Base-by-base conservation (phyloP, 768 basidiomycete genomes). In the Panaeolus cyanescens region DNA sequence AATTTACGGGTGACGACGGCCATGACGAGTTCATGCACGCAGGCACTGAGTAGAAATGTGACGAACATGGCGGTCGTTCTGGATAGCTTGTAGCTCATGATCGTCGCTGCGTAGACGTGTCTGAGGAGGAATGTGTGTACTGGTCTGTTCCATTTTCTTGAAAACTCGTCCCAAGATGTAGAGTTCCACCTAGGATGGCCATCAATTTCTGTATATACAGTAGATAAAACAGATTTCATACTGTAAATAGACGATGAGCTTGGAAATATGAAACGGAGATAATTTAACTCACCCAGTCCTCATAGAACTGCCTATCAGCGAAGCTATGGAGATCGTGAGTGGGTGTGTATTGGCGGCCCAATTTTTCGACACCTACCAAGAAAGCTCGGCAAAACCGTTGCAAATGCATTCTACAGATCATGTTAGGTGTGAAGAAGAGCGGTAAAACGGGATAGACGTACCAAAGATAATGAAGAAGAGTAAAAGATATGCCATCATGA, bases 111-210 rank as follows among this genome's bases (percentile, higher is more conserved):
- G 67, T 99, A 99, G 32, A 99, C 95, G 71, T 99, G 97, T 10
- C 94, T 88, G 17, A 99, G 83, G 36, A 99, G 85, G 83, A 93
- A 93, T n/a, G 83, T 83, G 66, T 99, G 90, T 32, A 98, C 96
- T 10, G 96, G 96, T 65, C 93, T 95, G 77, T 99, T 99, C 96
- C 97, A 99, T 77, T 96, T 96, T 42, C 97, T 88, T 3, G 96
- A 92, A 73, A 96, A 98, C 74, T 98, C 94, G 66, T 98, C 96
- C 92, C 92, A 95, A 2, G 94, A 93, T 0, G 91, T 94, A 5
- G 94, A 94, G 75, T 99, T 99, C 96, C 96, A 98, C 92, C 86
- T 79, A 64, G 4, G 33, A 13, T 15, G 12, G 28, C 25, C 32
- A 17, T 15, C 57, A 28, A 30, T 10, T 19, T 30, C 39, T 10